These are phyloP conservation scores for Chrysoporthe austroafricana DNA, from an alignment of 2,329 filamentous ascomycete species.

Conservation along the genomic window DNA sequence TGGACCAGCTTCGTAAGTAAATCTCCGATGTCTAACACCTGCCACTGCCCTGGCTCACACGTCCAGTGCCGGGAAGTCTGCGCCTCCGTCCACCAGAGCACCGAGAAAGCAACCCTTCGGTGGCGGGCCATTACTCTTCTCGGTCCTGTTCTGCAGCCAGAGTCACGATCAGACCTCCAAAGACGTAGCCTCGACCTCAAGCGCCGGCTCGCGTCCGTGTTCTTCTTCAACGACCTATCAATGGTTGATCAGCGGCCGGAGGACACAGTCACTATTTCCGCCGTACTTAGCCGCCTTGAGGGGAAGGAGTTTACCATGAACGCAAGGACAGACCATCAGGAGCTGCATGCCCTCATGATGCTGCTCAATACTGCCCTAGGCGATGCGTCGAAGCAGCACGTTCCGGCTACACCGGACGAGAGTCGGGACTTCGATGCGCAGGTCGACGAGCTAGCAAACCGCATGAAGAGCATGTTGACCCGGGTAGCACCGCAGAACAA, in stretches of 20 bases:
- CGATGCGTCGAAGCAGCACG: conserved; percentile 49
- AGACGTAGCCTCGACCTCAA: conserved; percentile 61
- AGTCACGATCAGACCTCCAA: not conserved
- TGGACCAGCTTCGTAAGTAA: conserved; percentile 44
- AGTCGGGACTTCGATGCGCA: conserved; percentile 64
- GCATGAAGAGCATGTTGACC: conserved; percentile 60
- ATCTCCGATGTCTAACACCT: conserved; percentile 39
- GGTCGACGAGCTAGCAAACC: conserved; percentile 67
- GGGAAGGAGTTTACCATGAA: conserved; percentile 56
- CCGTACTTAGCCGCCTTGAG: conserved; percentile 51
- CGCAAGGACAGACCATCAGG: conserved; percentile 66
- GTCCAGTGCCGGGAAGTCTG: conserved; percentile 54
- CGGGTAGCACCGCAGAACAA: conserved; percentile 77
- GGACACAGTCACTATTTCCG: conserved; percentile 45
- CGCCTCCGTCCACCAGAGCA: conserved; percentile 49
- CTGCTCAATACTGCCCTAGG: conserved; percentile 79
- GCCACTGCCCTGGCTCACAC: not conserved
- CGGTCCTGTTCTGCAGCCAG: conserved; percentile 50
- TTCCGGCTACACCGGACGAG: not conserved
- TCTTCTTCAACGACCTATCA: conserved; percentile 58
- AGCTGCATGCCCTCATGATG: conserved; percentile 66
- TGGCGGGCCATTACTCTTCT: conserved; percentile 63
- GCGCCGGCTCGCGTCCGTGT: conserved; percentile 67
- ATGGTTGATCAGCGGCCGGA: conserved; percentile 48
- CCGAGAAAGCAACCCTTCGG: conserved; percentile 56